Evolutionary conservation across 2,329 filamentous ascomycete species (phyloP), one percentile per base, ranked within the genome.

Genomic region (Alternaria brassicae): DNA sequence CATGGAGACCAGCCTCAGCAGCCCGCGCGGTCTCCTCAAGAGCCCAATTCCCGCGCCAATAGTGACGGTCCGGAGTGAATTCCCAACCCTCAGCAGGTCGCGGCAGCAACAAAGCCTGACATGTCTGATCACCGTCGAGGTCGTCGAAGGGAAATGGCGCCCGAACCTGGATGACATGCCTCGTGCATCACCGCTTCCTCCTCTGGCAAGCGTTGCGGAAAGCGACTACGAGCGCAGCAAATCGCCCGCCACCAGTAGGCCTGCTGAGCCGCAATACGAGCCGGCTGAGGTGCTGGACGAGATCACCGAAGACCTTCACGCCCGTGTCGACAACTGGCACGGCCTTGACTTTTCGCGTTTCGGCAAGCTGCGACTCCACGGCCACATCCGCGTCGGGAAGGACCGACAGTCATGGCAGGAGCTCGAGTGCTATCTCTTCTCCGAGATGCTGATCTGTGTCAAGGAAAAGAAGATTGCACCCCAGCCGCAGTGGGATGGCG

Each of bases 401-500:
- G 95, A 99, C 78, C 93, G 93, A 67, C 85, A 94, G 65, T 93
- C 93, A 6, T 99, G 95, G 95, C 95, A 99, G 81, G 95, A 98
- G 77, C 81, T 99, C 55, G 93, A 99, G 77, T 99, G 95, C 78
- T 99, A 92, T 77, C 85, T 99, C 28, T 99, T 99, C 74, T 92
- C 91, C 4, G 95, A 99, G 81, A 99, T 99, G 95, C 90, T 99
- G 70, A 99, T 99, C 66, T 99, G 95, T 74, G 93, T 99, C 61
- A 99, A 98, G 80, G 95, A 98, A 80, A 98, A 97, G 85, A 97
- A 93, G 81, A 79, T 84, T 8, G 67, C 82, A 37, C 75, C 71
- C 61, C 83, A 85, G 37, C 84, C 87, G 51, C 87, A 91, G 65
- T 93, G 91, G 86, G 89, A 86, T n/a, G 81, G 81, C 23, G 69